Evolutionary conservation across 2,329 filamentous ascomycete species (phyloP).

Genomic region (Aspergillus versicolor): DNA sequence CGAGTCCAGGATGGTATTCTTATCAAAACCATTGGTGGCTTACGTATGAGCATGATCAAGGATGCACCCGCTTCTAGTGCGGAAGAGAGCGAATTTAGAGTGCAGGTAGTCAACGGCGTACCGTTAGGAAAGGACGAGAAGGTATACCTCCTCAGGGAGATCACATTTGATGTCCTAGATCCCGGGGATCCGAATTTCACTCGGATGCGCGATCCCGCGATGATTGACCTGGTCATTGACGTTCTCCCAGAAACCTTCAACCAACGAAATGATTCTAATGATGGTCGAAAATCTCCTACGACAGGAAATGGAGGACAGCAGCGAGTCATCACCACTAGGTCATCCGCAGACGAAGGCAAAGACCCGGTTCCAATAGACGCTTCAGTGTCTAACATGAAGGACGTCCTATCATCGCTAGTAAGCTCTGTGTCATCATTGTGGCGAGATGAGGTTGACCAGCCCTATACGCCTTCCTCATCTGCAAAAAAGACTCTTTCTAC

Average conservation of each 20-base stretch:
- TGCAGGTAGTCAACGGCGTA: slow-evolving; percentile 78
- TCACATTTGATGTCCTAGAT: slow-evolving; percentile 66
- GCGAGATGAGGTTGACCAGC: slow-evolving; percentile 41
- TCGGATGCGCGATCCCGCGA: slow-evolving; percentile 68
- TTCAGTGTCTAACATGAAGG: slow-evolving; percentile 37
- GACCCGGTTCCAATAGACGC: slow-evolving; percentile 26
- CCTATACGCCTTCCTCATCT: slow-evolving; percentile 26
- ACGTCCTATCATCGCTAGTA: slow-evolving; percentile 48
- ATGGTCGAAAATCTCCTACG: slow-evolving; percentile 25
- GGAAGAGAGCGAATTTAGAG: slow-evolving; percentile 45
- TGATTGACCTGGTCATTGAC: slow-evolving; percentile 73
- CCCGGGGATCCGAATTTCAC: slow-evolving; percentile 79
- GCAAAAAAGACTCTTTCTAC: slow-evolving; percentile 30
- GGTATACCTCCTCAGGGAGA: slow-evolving; percentile 73
- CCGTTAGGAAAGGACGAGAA: slow-evolving; percentile 84
- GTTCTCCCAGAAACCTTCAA: slow-evolving; percentile 37
- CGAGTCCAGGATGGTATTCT: slow-evolving; percentile 60
- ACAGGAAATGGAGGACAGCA: slow-evolving; percentile 21
- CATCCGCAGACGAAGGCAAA: slow-evolving; percentile 24
- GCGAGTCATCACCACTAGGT: slow-evolving; percentile 20
- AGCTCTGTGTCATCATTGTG: slow-evolving; percentile 53
- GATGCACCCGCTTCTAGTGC: slow-evolving; percentile 37
- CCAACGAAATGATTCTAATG: slow-evolving; percentile 34
- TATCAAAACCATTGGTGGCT: slow-evolving; percentile 60
- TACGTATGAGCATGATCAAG: slow-evolving; percentile 54